Base-by-base conservation (phyloP, 176 grass and related monocot species). In the Zea luxurians region DNA sequence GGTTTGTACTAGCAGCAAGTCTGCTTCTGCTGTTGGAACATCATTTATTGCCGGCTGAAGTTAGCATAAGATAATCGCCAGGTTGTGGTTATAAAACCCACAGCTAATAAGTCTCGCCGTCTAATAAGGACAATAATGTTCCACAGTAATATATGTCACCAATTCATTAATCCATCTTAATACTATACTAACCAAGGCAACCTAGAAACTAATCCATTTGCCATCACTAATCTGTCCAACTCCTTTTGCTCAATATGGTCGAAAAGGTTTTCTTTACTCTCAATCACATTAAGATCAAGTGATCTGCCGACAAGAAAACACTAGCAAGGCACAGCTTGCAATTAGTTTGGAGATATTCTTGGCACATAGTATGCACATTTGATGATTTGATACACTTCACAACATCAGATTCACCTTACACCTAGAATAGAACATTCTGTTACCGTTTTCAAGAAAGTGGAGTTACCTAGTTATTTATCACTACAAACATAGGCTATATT, bases 341-440 rank as follows among this genome's bases (percentile, higher is more conserved):
- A 38, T 71, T 53, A 85, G n/a, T 74, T 58, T 54, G 16, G 52
- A 17, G 52, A 54, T 59, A 10, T 47, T 48, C 18, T 65, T n/a
- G 45, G 58, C 20, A 1, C 74, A 79, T 53, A 27, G 38, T 54
- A 50, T 42, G 52, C 41, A 49, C 37, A 67, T 45, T 44, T 40
- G 35, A 60, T 66, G 57, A 17, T 15, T 54, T 54, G 53, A 57
- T 18, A 18, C 53, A 57, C 53, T 57, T 57, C 53, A 57, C 53
- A 57, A 41, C 69, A 44, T 87, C 77, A 73, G n/a, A 71, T 61
- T 66, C 27, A 66, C 13, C n/a, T 44, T 71, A 54, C 36, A 73
- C 46, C 59, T 41, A 77, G 50, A 77, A 82, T 35, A 66, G 35
- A 73, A 73, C 10, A 15, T 44, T 65, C 15, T 64, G 12, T 57